Conservation (phyloP, 345 rosid species). For the Eucalyptus tenuipes region DNA sequence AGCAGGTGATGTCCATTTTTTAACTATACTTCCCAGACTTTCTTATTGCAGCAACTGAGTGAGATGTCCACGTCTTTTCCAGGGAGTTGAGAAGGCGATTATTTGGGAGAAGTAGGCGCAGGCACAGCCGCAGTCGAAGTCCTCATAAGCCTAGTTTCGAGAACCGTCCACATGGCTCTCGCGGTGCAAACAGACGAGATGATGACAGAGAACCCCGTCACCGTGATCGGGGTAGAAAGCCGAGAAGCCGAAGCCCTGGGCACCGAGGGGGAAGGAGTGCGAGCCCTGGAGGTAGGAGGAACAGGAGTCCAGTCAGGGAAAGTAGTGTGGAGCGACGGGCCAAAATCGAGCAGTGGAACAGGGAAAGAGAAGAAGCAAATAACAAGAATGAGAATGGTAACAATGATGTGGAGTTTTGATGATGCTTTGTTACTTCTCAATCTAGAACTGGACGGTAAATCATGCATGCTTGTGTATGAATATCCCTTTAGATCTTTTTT, state of each 20-base stretch:
- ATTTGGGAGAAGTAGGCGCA: constrained; percentile 25
- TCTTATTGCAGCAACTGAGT: neutral
- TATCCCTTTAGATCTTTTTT: neutral
- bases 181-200: constrained; percentile 22
- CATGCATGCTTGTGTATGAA: neutral
- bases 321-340: constrained; percentile 46
- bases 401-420: neutral
- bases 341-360: constrained; percentile 49
- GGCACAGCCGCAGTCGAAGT: constrained; percentile 36
- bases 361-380: constrained; percentile 18
- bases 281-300: constrained; percentile 26
- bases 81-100: constrained; percentile 44
- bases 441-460: neutral
- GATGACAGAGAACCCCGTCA: constrained; percentile 22
- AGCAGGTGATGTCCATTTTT: constrained; percentile 15
- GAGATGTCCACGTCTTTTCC: neutral
- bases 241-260: constrained; percentile 33
- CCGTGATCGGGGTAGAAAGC: constrained; percentile 30
- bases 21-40: neutral
- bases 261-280: constrained; percentile 18
- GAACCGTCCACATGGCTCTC: constrained; percentile 11
- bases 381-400: neutral
- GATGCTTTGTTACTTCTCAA: neutral
- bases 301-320: constrained; percentile 35
- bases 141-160: constrained; percentile 21